Evolutionary conservation across 495 filamentous ascomycete species (phyloP), one percentile per base, ranked within the genome.

Genomic region (Geopyxis carbonaria): DNA sequence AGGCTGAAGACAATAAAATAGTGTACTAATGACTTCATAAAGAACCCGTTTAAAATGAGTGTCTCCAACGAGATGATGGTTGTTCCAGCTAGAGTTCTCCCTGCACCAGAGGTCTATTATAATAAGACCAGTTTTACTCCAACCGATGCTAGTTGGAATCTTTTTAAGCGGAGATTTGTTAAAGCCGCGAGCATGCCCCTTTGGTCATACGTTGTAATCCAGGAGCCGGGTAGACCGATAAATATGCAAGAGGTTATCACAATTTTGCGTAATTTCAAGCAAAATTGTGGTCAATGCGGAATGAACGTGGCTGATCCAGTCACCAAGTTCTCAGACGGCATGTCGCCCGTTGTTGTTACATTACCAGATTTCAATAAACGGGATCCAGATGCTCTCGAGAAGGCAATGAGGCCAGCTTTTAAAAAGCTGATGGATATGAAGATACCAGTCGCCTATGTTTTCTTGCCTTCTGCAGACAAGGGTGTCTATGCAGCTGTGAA

Each of bases 291-390:
- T 15, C 43, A 13, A 8, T 48, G 37, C 15, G 48, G 44, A 3
- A 47, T 53, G 39, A 14, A 14, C 14, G 39, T 52, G n/a, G 8
- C 10, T 7, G 23, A 2, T 6, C 36, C 36, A 10, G 18, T 4
- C 24, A 22, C 30, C 15, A 51, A 48, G 1, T 80, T 85, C 52
- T 75, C 83, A 1, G 78, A 75, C 23, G 68, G 79, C 9, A 57
- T 57, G 7, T 78, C 82, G 0, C 62, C 57, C 0, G 0, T 51
- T 71, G 4, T 56, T 76, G 27, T 63, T 68, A 5, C n/a, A 43
- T 74, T 5, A 46, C 57, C 6, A 1, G 18, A 2, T n/a, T n/a
- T n/a, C n/a, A n/a, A n/a, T n/a, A 44, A 51, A 2, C 31, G 40
- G 22, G 21, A 22, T 23, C 36, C 40, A 32, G 15, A 21, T 13